A percentile compares a stretch with the other conserved stretches of the same genome.
phyloP scores from a whole-genome alignment of 305 asterid genomes.

The Rubia balearica region DNA sequence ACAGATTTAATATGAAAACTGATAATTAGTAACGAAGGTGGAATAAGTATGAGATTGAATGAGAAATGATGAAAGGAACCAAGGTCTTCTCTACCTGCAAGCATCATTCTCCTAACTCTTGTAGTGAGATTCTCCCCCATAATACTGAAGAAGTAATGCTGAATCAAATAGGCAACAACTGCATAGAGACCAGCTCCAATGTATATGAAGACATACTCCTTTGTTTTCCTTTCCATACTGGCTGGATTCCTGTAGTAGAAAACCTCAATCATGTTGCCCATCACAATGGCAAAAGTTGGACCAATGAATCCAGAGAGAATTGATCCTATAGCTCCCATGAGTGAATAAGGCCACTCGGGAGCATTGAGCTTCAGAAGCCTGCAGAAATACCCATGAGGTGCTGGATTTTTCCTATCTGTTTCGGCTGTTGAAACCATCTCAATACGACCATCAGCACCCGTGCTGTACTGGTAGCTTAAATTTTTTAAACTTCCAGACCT shows the following conservation, averaged over 20 bases:
- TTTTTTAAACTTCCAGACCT: slow-evolving; percentile 90
- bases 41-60: background rate
- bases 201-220: slow-evolving; percentile 83
- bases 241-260: slow-evolving; percentile 72
- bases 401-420: slow-evolving; percentile 72
- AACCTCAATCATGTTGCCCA: slow-evolving; percentile 98
- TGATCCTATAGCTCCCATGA: slow-evolving; percentile 91
- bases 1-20: background rate
- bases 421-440: slow-evolving; percentile 95
- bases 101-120: slow-evolving; percentile 97
- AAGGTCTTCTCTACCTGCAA: slow-evolving; percentile 57
- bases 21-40: background rate
- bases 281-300: slow-evolving; percentile 91
- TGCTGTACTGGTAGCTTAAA: slow-evolving; percentile 89
- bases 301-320: slow-evolving; percentile 64
- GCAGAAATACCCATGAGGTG: slow-evolving; percentile 80
- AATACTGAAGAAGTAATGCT: slow-evolving; percentile 97
- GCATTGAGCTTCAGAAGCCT: slow-evolving; percentile 79
- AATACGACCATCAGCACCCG: slow-evolving; percentile 92
- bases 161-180: slow-evolving; percentile 82
- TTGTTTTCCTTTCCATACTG: slow-evolving; percentile 78
- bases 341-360: slow-evolving; percentile 98
- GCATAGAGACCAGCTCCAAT: slow-evolving; percentile 96
- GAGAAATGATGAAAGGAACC: background rate
- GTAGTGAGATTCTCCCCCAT: slow-evolving; percentile 98